Base-by-base conservation (phyloP, 2,329 filamentous ascomycete genomes). In the Orbilia blumenaviensis region DNA sequence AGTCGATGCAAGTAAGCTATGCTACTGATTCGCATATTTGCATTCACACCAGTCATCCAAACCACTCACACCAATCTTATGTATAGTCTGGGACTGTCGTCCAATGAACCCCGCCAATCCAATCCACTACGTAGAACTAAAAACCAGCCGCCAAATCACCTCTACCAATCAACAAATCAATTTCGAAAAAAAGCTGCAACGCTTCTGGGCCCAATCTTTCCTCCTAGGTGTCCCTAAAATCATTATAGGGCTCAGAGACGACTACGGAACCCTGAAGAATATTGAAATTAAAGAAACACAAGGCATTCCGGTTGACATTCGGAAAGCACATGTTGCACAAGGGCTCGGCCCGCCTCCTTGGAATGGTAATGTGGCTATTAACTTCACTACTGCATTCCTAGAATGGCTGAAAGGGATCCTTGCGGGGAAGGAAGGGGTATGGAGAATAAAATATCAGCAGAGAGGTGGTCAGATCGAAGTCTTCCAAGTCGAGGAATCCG, bases 201-300 rank as follows among this genome's bases (percentile, higher is more conserved):
- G 96, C 81, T 97, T 94, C 84, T 99, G 95, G 95, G 92, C 94
- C 12, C 95, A 98, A 83, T 96, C 92, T 0, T 99, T 97, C 81
- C 86, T 99, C 1, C 89, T 99, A 1, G 94, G 94, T 42, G 94
- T 98, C 0, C 93, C 93, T 0, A 95, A 90, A 79, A 92, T 99
- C 78, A 89, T 97, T 50, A 91, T 99, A 29, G 95, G 95, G 0
- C 97, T 95, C 82, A 89, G 95, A 54, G 90, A 88, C 34, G 88
- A 87, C 67, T 81, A 90, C 66, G 94, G 95, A 6, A 87, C 92
- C 63, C 85, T 99, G 21, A 86, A 86, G 54, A 86, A 88, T 10
- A 81, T 96, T 10, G 88, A 96, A 81, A 92, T 96, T 81, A 88
- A 96, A 32, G 88, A 92, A 74, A 97, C 94, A 1, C 88, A 89